These are phyloP conservation scores for Teratosphaeria gauchensis DNA, from an alignment of 2,329 filamentous ascomycete genomes.

Conservation along the genomic window DNA sequence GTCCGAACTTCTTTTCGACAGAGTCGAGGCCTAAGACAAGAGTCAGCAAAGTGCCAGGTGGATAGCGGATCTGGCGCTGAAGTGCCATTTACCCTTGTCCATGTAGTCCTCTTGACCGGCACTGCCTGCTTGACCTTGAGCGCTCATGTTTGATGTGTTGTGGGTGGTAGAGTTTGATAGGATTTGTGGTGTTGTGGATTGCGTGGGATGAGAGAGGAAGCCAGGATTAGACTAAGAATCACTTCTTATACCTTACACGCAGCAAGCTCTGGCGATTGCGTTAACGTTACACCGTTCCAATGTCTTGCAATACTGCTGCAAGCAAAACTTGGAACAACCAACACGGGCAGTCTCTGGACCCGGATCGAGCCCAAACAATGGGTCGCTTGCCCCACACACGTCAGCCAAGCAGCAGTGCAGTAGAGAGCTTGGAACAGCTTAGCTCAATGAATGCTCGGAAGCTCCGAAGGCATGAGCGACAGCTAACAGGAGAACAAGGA, in stretches of 20 bases:
- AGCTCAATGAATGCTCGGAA: background rate
- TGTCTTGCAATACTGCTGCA: background rate
- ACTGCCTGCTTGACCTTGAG: background rate
- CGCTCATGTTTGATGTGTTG: background rate
- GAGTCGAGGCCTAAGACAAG: constrained; percentile 9
- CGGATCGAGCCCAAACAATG: background rate
- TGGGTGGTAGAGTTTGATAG: background rate
- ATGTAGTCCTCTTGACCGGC: background rate
- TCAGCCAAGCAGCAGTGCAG: background rate
- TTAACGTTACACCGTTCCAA: background rate
- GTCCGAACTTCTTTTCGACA: constrained; percentile 14
- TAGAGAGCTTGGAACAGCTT: background rate
- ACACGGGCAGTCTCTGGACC: background rate
- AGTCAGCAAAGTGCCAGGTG: background rate
- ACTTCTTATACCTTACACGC: background rate
- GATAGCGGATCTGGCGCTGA: too few relatives aligned
- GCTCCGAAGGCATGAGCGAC: background rate
- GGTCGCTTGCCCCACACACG: background rate
- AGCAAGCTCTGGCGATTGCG: background rate
- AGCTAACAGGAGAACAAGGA: background rate
- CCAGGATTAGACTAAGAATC: background rate
- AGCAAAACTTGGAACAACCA: background rate
- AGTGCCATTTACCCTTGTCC: background rate
- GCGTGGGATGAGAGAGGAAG: background rate
- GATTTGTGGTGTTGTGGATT: background rate